Evolutionary conservation across 495 filamentous ascomycete species (phyloP).

Genomic region (Aspergillus cavernicola): DNA sequence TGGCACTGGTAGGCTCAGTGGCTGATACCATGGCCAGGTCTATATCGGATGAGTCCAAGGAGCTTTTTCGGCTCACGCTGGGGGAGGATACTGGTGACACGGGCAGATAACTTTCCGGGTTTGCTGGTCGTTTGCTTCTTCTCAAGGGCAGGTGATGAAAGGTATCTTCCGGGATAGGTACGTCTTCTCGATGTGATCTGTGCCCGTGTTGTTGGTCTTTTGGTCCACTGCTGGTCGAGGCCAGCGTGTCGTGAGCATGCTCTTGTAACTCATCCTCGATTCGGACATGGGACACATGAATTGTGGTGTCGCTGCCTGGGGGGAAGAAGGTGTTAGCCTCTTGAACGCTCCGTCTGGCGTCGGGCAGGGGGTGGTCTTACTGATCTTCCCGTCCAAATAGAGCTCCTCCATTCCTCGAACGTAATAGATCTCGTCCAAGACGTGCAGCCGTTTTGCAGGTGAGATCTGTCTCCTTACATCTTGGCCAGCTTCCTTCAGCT

Average conservation of each 20-base stretch:
- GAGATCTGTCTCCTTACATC: constrained; percentile 39
- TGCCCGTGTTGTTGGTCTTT: background rate
- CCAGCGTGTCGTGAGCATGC: background rate
- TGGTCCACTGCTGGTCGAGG: background rate
- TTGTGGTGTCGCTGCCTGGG: constrained; percentile 20
- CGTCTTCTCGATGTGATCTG: background rate
- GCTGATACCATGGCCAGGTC: constrained; percentile 12
- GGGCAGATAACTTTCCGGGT: constrained; percentile 7
- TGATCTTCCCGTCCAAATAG: constrained; percentile 55
- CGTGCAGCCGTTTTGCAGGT: constrained; percentile 30
- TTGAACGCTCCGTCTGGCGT: background rate
- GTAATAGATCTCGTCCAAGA: constrained; percentile 64
- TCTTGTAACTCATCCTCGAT: constrained; percentile 19
- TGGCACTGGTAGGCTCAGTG: constrained; percentile 1
- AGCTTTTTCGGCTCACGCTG: constrained; percentile 17
- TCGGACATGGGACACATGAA: constrained; percentile 25
- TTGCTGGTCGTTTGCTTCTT: constrained; percentile 10
- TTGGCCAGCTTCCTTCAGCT: constrained; percentile 41
- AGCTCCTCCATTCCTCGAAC: constrained; percentile 62
- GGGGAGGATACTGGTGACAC: constrained; percentile 18
- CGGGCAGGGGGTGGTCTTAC: constrained; percentile 36
- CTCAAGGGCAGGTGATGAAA: background rate
- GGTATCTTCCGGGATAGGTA: background rate
- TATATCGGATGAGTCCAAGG: constrained; percentile 19
- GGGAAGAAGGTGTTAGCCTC: background rate